These are phyloP conservation scores for Dioscorea alata DNA, from an alignment of 106 monocot species.

Conservation along the genomic window DNA sequence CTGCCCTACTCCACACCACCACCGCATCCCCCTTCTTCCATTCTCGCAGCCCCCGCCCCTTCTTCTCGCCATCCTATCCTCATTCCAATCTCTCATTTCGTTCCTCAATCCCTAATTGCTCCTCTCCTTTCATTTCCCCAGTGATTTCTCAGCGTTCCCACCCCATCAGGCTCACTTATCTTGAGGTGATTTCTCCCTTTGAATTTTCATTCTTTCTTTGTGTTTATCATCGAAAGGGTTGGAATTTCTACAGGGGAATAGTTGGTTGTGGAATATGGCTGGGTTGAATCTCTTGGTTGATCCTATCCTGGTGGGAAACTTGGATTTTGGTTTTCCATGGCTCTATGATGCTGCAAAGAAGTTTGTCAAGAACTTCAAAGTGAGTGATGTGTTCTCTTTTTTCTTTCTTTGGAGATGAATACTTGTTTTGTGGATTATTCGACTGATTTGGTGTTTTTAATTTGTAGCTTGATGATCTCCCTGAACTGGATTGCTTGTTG, in stretches of 20 bases:
- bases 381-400: constrained; percentile 7
- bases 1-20: neutral
- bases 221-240: neutral
- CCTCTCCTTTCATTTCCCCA: neutral
- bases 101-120: neutral
- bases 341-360: constrained; percentile 83
- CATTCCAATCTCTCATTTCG: neutral
- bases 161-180: constrained; percentile 46
- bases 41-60: neutral
- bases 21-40: neutral
- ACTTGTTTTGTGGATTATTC: neutral
- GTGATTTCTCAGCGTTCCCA: neutral
- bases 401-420: neutral
- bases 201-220: neutral
- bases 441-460: neutral
- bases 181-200: constrained; percentile 32
- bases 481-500: constrained; percentile 69
- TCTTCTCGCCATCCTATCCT: neutral
- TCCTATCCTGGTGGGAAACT: constrained; percentile 84
- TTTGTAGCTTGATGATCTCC: constrained; percentile 67
- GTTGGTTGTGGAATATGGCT: constrained; percentile 83
- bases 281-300: constrained; percentile 73
- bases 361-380: constrained; percentile 45
- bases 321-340: constrained; percentile 89
- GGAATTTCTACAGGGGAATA: constrained; percentile 48